A percentile compares a stretch with the other conserved stretches of the same genome.
These are phyloP conservation scores for Chalara sp. DNA, from an alignment of 2,329 filamentous ascomycete genomes.

Conservation along the genomic window DNA sequence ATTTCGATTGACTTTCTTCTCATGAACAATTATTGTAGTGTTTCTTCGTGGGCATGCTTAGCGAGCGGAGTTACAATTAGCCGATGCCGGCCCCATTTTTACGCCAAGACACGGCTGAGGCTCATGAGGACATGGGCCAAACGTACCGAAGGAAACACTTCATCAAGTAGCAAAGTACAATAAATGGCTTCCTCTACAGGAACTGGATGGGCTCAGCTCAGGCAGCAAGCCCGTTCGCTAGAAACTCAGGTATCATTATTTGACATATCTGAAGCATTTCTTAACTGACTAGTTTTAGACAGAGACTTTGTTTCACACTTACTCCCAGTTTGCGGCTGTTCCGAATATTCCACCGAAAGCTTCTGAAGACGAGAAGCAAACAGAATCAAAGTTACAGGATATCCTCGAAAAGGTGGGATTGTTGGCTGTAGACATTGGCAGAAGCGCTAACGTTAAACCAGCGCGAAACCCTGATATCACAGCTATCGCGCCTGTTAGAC, in stretches of 20 bases:
- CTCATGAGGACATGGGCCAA: slow-evolving; percentile 41
- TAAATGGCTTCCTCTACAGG: slow-evolving; percentile 25
- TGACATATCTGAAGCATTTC: neutral
- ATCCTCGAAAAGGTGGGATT: slow-evolving; percentile 67
- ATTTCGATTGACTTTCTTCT: neutral
- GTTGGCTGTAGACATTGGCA: too few relatives aligned
- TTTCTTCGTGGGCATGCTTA: slow-evolving; percentile 2
- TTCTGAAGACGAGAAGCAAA: slow-evolving; percentile 73
- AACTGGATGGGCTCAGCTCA: slow-evolving; percentile 81
- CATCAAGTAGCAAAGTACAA: neutral
- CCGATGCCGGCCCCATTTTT: slow-evolving; percentile 7
- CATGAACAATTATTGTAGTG: neutral
- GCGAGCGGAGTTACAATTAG: neutral
- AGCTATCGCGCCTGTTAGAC: slow-evolving; percentile 84
- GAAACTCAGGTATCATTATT: slow-evolving; percentile 70
- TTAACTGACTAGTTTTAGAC: slow-evolving; percentile 49
- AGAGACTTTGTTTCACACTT: slow-evolving; percentile 74
- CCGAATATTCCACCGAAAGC: slow-evolving; percentile 76
- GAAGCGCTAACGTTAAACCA: slow-evolving; percentile 29
- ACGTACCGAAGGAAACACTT: slow-evolving; percentile 7
- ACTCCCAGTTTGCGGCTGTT: slow-evolving; percentile 83
- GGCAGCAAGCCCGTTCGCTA: slow-evolving; percentile 81
- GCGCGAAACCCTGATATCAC: slow-evolving; percentile 75
- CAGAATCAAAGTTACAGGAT: slow-evolving; percentile 77
- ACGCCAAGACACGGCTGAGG: slow-evolving; percentile 72